Base-by-base conservation (phyloP, 306 rosid species). In the Clitoria ternatea region DNA sequence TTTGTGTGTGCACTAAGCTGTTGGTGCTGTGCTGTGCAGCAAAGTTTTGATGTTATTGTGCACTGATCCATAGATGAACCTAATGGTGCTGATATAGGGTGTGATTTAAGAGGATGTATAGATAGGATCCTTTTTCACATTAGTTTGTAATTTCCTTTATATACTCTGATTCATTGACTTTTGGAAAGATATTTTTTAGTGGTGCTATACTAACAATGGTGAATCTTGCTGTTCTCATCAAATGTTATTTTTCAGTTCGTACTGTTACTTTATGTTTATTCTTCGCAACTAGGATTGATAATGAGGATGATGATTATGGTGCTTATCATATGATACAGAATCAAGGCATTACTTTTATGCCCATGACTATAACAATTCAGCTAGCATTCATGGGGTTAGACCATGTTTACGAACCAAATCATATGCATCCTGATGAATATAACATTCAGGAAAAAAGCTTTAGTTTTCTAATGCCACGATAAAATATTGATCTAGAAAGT, bases 241-340 rank as follows among this genome's bases (percentile, higher is more conserved):
- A 17, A 75, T 64, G 24, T 66, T 70, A 11, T 32, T 75, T 33
- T 43, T 37, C 35, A 42, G 43, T 81, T 60, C 79, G 64, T 79
- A 63, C 66, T 70, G 72, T 69, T 68, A 60, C 67, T 80, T 78
- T 76, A 59, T 80, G 75, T 85, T 62, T 79, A 59, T 84, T 72
- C 68, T 69, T 71, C 52, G 53, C 66, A 61, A 76, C 47, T 86
- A 90, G 95, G 97, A 90, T 92, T 71, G 95, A 90, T 61, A 95
- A 90, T 45, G 95, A 90, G 82, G 95, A 84, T 79, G 97, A 88
- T 76, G 92, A 90, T 69, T 88, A 80, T 65, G 84, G 85, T 74
- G 79, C 43, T 68, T 85, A 86, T 80, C 82, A 42, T 80, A 84
- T 75, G 92, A 85, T 79, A 43, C 89, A 24, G 92, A 84, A 63